A percentile compares a stretch with the other conserved stretches of the same genome.
phyloP scores from a whole-genome alignment of 371 early-diverging fungal genomes.

The Mortierella sp. region DNA sequence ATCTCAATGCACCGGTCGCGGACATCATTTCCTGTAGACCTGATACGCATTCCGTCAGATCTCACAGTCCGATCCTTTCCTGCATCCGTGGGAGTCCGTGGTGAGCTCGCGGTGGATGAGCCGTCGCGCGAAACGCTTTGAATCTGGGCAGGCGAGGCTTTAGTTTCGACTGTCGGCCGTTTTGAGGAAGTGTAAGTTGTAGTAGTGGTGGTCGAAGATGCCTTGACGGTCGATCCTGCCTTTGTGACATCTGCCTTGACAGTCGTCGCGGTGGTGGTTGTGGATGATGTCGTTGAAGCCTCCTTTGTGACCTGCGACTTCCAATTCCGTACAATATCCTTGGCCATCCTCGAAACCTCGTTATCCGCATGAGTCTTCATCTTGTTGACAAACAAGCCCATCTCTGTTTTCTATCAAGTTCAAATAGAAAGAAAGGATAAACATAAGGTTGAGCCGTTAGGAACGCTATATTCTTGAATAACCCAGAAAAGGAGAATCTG shows the following conservation, averaged over 20 bases:
- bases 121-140: constrained; percentile 32
- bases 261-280: constrained; percentile 27
- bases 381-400: constrained; percentile 82
- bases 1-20: constrained; percentile 90
- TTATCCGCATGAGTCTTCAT: constrained; percentile 72
- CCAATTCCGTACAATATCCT: constrained; percentile 85
- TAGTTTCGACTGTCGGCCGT: constrained; percentile 35
- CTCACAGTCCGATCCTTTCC: constrained; percentile 68
- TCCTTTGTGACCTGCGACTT: constrained; percentile 74
- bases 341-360: constrained; percentile 72
- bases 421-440: not conserved
- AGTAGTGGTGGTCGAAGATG: constrained; percentile 15
- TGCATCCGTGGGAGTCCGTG: constrained; percentile 59
- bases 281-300: constrained; percentile 34
- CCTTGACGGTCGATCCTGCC: constrained; percentile 16
- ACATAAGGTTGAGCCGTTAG: not conserved
- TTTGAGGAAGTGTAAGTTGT: constrained; percentile 14
- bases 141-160: constrained; percentile 17
- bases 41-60: constrained; percentile 71
- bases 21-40: constrained; percentile 73
- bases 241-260: constrained; percentile 18
- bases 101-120: constrained; percentile 46
- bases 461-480: not conserved
- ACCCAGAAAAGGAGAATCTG: not conserved
- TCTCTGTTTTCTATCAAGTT: constrained; percentile 72